Evolutionary conservation across 768 basidiomycete species (phyloP).

Genomic region (Mycena sanguinolenta): DNA sequence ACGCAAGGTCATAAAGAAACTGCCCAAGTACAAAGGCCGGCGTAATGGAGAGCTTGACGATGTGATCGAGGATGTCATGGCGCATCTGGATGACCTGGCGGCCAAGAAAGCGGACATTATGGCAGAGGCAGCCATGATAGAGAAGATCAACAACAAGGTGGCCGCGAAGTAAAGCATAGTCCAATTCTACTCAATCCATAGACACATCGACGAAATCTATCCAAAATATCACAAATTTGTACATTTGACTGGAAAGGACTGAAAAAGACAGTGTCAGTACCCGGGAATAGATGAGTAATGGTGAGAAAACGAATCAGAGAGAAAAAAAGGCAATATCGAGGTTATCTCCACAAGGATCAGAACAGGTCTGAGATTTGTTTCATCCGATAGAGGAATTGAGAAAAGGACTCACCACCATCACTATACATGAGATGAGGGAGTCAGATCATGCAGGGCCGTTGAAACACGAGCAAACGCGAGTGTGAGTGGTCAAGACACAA

Average conservation of each 20-base stretch:
- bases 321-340: constrained; percentile 37
- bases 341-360: constrained; percentile 34
- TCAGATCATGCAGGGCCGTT: no score
- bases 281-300: background rate
- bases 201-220: background rate
- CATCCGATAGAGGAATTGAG: constrained; percentile 15
- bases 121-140: constrained; percentile 10
- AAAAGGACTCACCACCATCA: constrained; percentile 20
- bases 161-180: background rate
- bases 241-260: constrained; percentile 23
- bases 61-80: constrained; percentile 14
- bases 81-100: constrained; percentile 15
- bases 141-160: background rate
- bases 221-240: constrained; percentile 10
- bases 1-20: constrained; percentile 16
- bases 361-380: constrained; percentile 39
- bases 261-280: constrained; percentile 13
- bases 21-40: constrained; percentile 24
- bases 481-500: no score
- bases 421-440: no score
- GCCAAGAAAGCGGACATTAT: constrained; percentile 17
- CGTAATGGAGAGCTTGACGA: constrained; percentile 24
- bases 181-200: no score
- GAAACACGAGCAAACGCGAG: no score
- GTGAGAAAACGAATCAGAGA: constrained; percentile 12